Base-by-base conservation (phyloP, 768 basidiomycete genomes). In the Hygrocybe punicea region DNA sequence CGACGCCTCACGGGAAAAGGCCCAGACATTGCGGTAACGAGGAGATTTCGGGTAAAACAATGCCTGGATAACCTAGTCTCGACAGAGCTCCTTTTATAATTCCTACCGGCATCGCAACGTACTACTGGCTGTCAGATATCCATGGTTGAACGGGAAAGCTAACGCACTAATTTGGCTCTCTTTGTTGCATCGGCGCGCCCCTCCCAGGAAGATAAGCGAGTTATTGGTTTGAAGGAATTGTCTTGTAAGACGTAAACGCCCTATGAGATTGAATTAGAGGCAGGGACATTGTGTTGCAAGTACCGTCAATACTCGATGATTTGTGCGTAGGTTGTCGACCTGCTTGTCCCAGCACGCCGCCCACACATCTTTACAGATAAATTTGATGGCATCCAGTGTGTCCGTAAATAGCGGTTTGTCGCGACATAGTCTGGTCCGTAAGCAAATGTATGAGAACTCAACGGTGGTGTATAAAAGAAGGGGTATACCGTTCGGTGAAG, bases 361-460 rank as follows among this genome's bases (percentile, higher is more conserved):
- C 91, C 94, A 98, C n/a, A 98, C 74, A 56, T 98, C 94, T 67
- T 98, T 98, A 76, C 94, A 98, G 56, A 98, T 81, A 66, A 97
- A 97, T 70, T 98, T 97, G 74, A 98, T 86, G 9, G 83, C 86
- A 59, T 98, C 95, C 6, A 98, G 78, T 1, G 92, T 89, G 67
- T 95, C 89, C 0, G 83, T 71, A 56, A 96, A 91, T 53, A 90
- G 78, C 33, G 84, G 76, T 62, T 86, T 78, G 59, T 91, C 86
- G 35, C 87, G 81, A 67, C 87, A 88, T 57, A 96, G 69, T 60
- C 94, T 96, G 23, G 24, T 24, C 40, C 39, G 42, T 14, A 58
- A 46, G 21, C 52, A 14, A 34, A 13, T 16, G 25, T 16, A 58
- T 42, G 40, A 19, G 13, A 24, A 25, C 6, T 49, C 14, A 46